Evolutionary conservation across 2,329 filamentous ascomycete genomes (phyloP).

Genomic region (Raffaelea albimanens): DNA sequence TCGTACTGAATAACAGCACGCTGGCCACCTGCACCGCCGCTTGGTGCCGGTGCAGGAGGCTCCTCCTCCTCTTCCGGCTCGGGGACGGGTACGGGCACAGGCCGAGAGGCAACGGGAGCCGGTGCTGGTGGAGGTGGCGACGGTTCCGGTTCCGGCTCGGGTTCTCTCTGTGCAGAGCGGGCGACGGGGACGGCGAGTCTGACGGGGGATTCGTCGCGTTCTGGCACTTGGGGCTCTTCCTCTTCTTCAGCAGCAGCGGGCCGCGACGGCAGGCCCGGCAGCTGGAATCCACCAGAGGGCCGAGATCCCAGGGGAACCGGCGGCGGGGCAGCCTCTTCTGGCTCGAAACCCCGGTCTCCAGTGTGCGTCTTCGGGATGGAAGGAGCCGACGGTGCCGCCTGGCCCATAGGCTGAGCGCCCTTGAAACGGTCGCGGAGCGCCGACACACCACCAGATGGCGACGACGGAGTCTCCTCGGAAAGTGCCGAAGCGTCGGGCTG

Average conservation of each 20-base stretch:
- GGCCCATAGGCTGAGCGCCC: constrained; percentile 61
- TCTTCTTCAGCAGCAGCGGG: constrained; percentile 45
- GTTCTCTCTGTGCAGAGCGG: constrained; percentile 43
- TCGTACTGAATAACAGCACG: constrained; percentile 82
- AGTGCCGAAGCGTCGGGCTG: constrained; percentile 17
- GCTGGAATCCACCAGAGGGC: constrained; percentile 64
- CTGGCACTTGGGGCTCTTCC: constrained; percentile 40
- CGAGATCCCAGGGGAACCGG: constrained; percentile 56
- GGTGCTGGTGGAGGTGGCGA: constrained; percentile 46
- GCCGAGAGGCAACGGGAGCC: constrained; percentile 38
- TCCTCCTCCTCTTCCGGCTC: constrained; percentile 32
- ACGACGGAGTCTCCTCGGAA: constrained; percentile 37
- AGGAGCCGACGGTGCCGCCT: constrained; percentile 23
- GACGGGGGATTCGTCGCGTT: constrained; percentile 61
- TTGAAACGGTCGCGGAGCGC: constrained; percentile 78
- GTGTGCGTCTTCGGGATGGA: constrained; percentile 23
- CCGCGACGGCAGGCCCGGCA: constrained; percentile 64
- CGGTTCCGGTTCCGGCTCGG: constrained; percentile 37
- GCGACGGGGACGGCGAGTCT: constrained; percentile 79
- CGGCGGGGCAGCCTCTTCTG: constrained; percentile 41
- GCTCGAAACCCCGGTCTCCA: constrained; percentile 15
- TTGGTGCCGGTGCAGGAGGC: constrained; percentile 22
- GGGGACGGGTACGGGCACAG: constrained; percentile 34
- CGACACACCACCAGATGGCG: constrained; percentile 55
- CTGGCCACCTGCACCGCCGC: constrained; percentile 39